These are phyloP conservation scores for Rhodosporidiobolus odoratus DNA, from an alignment of 768 basidiomycete species.

Conservation along the genomic window DNA sequence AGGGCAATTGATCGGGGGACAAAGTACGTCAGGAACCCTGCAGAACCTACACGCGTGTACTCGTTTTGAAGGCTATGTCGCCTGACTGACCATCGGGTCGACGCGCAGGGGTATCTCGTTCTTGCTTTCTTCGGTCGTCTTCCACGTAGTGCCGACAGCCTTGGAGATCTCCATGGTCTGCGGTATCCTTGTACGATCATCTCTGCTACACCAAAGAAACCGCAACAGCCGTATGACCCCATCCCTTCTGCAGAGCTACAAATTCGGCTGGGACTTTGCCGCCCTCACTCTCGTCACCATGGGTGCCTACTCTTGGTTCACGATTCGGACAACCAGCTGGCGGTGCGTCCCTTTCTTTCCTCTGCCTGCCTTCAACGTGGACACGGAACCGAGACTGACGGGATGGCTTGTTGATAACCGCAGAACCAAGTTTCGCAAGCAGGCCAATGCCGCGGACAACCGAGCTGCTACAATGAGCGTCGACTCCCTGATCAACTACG, in stretches of 20 bases:
- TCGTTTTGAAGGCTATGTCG: not conserved
- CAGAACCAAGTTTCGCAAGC: slow-evolving; percentile 85
- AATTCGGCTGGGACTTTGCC: slow-evolving; percentile 97
- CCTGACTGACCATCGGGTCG: slow-evolving; percentile 8
- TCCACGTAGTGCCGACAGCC: slow-evolving; percentile 91
- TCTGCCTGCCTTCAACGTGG: not conserved
- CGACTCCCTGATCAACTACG: slow-evolving; percentile 94
- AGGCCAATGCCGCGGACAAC: slow-evolving; percentile 95
- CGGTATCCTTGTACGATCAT: slow-evolving; percentile 73
- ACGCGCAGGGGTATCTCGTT: slow-evolving; percentile 82
- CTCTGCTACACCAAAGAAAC: rapidly evolving
- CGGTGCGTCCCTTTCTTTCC: slow-evolving; percentile 53
- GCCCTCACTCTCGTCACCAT: slow-evolving; percentile 79
- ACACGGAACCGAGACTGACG: not conserved
- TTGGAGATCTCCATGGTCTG: slow-evolving; percentile 94
- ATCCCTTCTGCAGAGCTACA: slow-evolving; percentile 64
- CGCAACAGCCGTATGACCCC: not conserved
- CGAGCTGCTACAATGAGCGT: slow-evolving; percentile 89
- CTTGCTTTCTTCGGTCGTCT: slow-evolving; percentile 82
- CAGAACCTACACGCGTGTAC: too few species aligned
- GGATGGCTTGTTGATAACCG: not conserved
- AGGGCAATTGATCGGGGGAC: slow-evolving; percentile 96
- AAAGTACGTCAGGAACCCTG: slow-evolving; percentile 77
- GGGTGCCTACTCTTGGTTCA: slow-evolving; percentile 93
- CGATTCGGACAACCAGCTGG: slow-evolving; percentile 92